A percentile compares a stretch with the other conserved stretches of the same genome.
Evolutionary conservation across 192 early-diverging fungal species (phyloP).

Genomic region (Rhizophagus prolifer): DNA sequence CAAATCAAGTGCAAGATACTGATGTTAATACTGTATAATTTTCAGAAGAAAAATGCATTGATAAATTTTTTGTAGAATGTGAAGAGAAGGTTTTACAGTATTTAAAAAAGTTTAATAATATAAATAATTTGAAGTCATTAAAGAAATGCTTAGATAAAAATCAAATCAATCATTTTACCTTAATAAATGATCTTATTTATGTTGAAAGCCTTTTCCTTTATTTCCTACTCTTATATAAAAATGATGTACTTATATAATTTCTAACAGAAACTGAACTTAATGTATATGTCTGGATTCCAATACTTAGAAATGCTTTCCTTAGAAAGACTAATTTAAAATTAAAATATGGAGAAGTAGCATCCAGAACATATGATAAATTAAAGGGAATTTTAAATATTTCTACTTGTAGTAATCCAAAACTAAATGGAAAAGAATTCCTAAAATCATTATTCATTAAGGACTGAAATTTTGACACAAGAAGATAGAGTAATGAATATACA

Average conservation of each 20-base stretch:
- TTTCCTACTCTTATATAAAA: slow-evolving; percentile 10
- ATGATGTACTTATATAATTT: neutral
- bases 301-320: slow-evolving; percentile 14
- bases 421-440: slow-evolving; percentile 18
- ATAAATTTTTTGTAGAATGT: slow-evolving; percentile 15
- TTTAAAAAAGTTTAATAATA: slow-evolving; percentile 15
- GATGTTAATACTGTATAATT: neutral
- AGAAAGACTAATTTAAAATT: slow-evolving; percentile 1
- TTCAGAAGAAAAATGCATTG: neutral
- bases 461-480: slow-evolving; percentile 13
- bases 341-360: slow-evolving; percentile 15
- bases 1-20: slow-evolving; percentile 3
- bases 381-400: slow-evolving; percentile 18
- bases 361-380: slow-evolving; percentile 11
- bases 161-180: slow-evolving; percentile 1
- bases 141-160: slow-evolving; percentile 11
- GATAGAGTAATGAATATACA: slow-evolving; percentile 13
- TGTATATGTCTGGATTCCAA: slow-evolving; percentile 9
- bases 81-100: slow-evolving; percentile 7
- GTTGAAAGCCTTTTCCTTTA: slow-evolving; percentile 8
- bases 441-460: slow-evolving; percentile 15
- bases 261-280: slow-evolving; percentile 10
- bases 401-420: slow-evolving; percentile 7
- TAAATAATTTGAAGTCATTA: slow-evolving; percentile 11
- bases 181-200: slow-evolving; percentile 19